Conservation (phyloP, 129 eudicot species). For the Apium graveolens region DNA sequence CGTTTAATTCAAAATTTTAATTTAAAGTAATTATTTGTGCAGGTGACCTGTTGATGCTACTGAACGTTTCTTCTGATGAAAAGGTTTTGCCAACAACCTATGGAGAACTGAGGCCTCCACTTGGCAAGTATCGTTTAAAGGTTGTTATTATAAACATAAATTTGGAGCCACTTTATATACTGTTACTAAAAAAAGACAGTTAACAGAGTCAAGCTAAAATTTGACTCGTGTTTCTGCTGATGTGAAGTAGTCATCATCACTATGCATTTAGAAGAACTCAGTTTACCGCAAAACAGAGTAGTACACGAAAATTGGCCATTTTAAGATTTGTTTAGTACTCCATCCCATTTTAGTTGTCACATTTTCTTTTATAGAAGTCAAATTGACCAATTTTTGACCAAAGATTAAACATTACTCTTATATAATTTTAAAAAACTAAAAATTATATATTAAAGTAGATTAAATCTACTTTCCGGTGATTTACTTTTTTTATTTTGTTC, state of each 20-base stretch:
- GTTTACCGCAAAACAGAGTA: background rate
- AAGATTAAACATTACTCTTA: no score
- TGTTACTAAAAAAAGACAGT: background rate
- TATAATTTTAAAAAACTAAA: no score
- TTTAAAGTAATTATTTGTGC: slow-evolving; percentile 3
- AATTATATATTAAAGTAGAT: no score
- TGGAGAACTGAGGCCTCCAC: slow-evolving; percentile 90
- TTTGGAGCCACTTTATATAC: background rate
- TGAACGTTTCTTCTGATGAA: slow-evolving; percentile 68
- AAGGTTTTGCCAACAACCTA: slow-evolving; percentile 74
- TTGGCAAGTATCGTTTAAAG: slow-evolving; percentile 89
- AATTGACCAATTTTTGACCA: no score
- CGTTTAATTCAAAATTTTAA: background rate
- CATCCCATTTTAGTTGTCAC: no score
- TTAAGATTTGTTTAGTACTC: background rate
- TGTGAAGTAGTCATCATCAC: background rate
- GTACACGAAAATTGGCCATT: background rate
- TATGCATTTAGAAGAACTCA: background rate
- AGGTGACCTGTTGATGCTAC: slow-evolving; percentile 65
- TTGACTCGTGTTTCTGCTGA: background rate
- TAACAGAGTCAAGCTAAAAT: background rate
- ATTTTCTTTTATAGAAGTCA: no score
- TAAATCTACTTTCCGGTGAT: no score
- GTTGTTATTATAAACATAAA: slow-evolving; percentile 23
- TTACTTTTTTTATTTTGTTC: no score